Conservation (phyloP, 2,329 filamentous ascomycete species). For the Ustulina deusta region DNA sequence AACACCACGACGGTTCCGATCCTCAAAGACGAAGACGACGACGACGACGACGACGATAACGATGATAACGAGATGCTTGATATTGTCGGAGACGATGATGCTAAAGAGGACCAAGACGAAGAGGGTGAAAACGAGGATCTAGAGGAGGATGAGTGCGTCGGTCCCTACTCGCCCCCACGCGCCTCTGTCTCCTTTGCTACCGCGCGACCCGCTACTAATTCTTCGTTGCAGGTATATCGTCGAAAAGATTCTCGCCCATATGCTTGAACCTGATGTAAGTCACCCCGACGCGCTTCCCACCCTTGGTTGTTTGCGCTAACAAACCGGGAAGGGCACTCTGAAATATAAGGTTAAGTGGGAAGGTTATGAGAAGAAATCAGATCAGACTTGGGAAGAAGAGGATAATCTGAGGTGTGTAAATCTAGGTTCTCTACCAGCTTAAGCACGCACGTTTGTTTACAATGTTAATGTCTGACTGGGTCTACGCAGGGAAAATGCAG, state of each 20-base stretch:
- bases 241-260: slow-evolving; percentile 77
- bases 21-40: background rate
- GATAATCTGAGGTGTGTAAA: slow-evolving; percentile 71
- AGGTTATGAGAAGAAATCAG: slow-evolving; percentile 76
- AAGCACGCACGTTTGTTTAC: slow-evolving; percentile 23
- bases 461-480: slow-evolving; percentile 12
- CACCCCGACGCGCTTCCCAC: slow-evolving; percentile 11
- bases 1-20: no score
- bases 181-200: no score
- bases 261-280: slow-evolving; percentile 67
- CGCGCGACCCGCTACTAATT: slow-evolving; percentile 25
- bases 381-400: slow-evolving; percentile 84
- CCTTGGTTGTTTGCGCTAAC: slow-evolving; percentile 17
- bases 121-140: slow-evolving; percentile 51
- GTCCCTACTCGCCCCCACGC: slow-evolving; percentile 2
- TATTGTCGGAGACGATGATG: slow-evolving; percentile 37
- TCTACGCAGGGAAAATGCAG: slow-evolving; percentile 64
- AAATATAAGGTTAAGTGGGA: slow-evolving; percentile 84
- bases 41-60: slow-evolving; percentile 40
- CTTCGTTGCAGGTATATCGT: slow-evolving; percentile 72
- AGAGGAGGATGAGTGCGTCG: slow-evolving; percentile 48
- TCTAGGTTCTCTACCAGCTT: slow-evolving; percentile 8
- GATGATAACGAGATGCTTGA: slow-evolving; percentile 46
- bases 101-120: slow-evolving; percentile 36
- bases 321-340: slow-evolving; percentile 58